phyloP scores from a whole-genome alignment of 2,329 filamentous ascomycete genomes.

The Ophiostoma fasciatum region DNA sequence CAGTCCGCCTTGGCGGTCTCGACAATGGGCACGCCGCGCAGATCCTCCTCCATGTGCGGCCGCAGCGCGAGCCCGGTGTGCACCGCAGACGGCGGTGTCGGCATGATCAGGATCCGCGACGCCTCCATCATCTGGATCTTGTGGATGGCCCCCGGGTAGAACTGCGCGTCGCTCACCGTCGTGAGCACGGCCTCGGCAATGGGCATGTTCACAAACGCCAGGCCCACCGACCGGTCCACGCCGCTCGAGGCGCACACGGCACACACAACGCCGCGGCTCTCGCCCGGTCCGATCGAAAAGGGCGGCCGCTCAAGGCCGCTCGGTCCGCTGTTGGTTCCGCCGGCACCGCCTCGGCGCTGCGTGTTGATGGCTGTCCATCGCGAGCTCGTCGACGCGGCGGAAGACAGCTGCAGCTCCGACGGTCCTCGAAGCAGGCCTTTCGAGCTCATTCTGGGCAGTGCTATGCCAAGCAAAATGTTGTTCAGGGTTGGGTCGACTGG shows the following conservation, averaged over 20 bases:
- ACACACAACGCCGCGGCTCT: slow-evolving; percentile 38
- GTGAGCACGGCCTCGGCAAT: slow-evolving; percentile 75
- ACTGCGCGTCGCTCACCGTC: slow-evolving; percentile 86
- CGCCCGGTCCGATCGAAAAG: slow-evolving; percentile 8
- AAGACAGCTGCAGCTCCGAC: too few relatives aligned
- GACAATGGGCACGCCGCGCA: slow-evolving; percentile 34
- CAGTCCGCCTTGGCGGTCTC: slow-evolving; percentile 59
- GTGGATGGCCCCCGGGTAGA: slow-evolving; percentile 75
- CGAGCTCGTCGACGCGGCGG: background rate
- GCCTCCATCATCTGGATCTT: slow-evolving; percentile 74
- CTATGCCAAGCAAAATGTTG: too few relatives aligned
- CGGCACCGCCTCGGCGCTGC: background rate
- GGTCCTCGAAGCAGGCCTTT: too few relatives aligned
- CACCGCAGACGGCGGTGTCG: slow-evolving; percentile 49
- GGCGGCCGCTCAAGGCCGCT: slow-evolving; percentile 3
- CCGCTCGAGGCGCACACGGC: slow-evolving; percentile 80
- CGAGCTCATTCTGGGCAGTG: background rate
- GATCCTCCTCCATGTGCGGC: slow-evolving; percentile 8
- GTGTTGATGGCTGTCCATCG: background rate
- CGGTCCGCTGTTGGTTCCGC: background rate
- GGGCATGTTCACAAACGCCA: slow-evolving; percentile 76
- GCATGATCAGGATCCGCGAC: slow-evolving; percentile 63
- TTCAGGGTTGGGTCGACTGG: too few relatives aligned
- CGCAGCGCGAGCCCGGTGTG: slow-evolving; percentile 43
- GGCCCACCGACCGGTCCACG: slow-evolving; percentile 66